These are phyloP conservation scores for Proliferodiscus dingleyae DNA, from an alignment of 2,329 filamentous ascomycete species.

Conservation along the genomic window DNA sequence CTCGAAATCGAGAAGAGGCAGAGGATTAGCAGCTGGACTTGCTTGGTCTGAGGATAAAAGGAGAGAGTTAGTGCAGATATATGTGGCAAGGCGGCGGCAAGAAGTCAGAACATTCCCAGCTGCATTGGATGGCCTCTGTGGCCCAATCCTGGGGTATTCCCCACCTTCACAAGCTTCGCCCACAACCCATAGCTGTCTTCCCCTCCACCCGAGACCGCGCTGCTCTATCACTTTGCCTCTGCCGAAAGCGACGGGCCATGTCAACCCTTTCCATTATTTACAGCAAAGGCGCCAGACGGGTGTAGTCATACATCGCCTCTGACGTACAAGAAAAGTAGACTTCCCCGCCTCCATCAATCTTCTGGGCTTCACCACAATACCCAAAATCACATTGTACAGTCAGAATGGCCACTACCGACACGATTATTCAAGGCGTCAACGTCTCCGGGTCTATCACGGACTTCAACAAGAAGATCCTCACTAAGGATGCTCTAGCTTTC, in stretches of 20 bases:
- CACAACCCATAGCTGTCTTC: slow-evolving; percentile 8
- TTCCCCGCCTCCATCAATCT: slow-evolving; percentile 4
- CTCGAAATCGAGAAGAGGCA: too few species aligned
- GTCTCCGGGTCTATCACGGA: slow-evolving; percentile 77
- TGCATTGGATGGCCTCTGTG: too few species aligned
- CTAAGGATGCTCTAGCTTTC: slow-evolving; percentile 84
- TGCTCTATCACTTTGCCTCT: slow-evolving; percentile 17
- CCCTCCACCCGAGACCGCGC: slow-evolving; percentile 20
- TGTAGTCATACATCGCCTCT: slow-evolving; percentile 7
- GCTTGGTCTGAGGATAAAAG: too few species aligned
- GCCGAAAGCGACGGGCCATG: slow-evolving; percentile 12
- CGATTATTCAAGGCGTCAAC: slow-evolving; percentile 81
- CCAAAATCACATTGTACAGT: too few species aligned
- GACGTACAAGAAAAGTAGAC: slow-evolving; percentile 13
- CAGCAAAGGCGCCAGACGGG: too few species aligned
- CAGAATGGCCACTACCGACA: slow-evolving; percentile 63
- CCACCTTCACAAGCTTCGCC: slow-evolving; percentile 25
- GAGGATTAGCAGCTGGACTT: too few species aligned
- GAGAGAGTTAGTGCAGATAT: too few species aligned
- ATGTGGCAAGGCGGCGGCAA: too few species aligned
- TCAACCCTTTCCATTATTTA: slow-evolving; percentile 1
- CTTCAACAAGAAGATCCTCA: slow-evolving; percentile 83
- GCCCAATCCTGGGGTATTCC: too few species aligned
- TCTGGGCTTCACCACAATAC: background rate
- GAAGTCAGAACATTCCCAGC: too few species aligned